Conservation (phyloP, 1,284 basidiomycete species). For the Ceratobasidium sp. region DNA sequence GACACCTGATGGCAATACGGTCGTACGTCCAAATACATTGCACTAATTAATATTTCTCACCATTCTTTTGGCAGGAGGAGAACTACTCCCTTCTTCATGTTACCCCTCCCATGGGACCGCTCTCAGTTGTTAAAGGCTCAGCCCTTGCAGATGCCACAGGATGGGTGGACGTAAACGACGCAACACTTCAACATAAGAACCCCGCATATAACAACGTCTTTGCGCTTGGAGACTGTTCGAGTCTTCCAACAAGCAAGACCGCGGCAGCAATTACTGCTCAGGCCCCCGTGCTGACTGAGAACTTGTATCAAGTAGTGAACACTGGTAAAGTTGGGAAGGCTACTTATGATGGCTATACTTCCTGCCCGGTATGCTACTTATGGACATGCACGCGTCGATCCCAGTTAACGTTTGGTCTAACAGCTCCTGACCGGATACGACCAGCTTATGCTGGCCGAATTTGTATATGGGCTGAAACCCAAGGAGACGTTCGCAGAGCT, state of each 20-base stretch:
- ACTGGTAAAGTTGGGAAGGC: slow-evolving; percentile 75
- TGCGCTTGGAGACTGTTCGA: slow-evolving; percentile 81
- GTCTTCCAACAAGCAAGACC: slow-evolving; percentile 94
- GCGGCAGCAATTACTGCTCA: slow-evolving; percentile 93
- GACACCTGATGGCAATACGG: slow-evolving; percentile 70
- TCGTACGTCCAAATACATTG: slow-evolving; percentile 48
- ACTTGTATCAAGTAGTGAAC: slow-evolving; percentile 79
- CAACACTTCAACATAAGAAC: slow-evolving; percentile 85
- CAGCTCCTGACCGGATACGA: slow-evolving; percentile 86
- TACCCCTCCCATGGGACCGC: slow-evolving; percentile 90
- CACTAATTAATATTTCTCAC: neutral
- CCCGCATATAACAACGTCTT: slow-evolving; percentile 61
- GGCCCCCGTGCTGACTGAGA: slow-evolving; percentile 92
- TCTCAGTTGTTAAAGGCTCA: slow-evolving; percentile 82
- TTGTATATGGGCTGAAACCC: slow-evolving; percentile 82
- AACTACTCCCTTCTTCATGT: slow-evolving; percentile 90
- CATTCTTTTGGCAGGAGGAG: slow-evolving; percentile 56
- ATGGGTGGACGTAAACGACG: slow-evolving; percentile 88
- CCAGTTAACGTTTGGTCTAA: slow-evolving; percentile 24
- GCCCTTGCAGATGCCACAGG: slow-evolving; percentile 83
- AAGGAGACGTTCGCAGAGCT: slow-evolving; percentile 82
- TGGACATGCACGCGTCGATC: slow-evolving; percentile 19
- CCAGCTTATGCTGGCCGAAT: slow-evolving; percentile 89
- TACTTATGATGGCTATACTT: slow-evolving; percentile 84
- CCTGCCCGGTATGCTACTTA: slow-evolving; percentile 70